Percentiles rank a stretch among this genome's conserved stretches.
phyloP scores from a whole-genome alignment of 306 rosid genomes.

The Dryas drummondii region DNA sequence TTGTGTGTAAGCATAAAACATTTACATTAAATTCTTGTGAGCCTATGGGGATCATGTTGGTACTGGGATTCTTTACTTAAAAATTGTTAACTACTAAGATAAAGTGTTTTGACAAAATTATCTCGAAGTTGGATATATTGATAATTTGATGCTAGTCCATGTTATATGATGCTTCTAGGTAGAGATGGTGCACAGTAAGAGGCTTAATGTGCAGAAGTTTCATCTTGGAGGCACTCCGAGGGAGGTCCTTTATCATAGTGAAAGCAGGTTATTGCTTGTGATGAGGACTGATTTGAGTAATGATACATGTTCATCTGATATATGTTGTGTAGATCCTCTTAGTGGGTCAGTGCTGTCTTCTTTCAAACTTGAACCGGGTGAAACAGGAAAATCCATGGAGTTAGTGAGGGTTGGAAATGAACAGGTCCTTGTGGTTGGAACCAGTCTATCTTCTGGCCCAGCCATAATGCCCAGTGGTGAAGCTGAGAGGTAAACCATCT shows the following conservation, averaged over 20 bases:
- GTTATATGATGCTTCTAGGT: slow-evolving; percentile 55
- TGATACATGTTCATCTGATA: slow-evolving; percentile 66
- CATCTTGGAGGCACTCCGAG: slow-evolving; percentile 90
- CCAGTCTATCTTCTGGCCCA: slow-evolving; percentile 79
- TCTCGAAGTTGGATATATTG: slow-evolving; percentile 21
- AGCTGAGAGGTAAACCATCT: slow-evolving; percentile 69
- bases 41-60: background rate
- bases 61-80: background rate
- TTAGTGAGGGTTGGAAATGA: slow-evolving; percentile 72
- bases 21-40: background rate
- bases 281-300: slow-evolving; percentile 78
- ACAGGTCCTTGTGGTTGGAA: slow-evolving; percentile 83
- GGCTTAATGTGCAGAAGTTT: slow-evolving; percentile 92
- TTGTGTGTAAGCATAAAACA: background rate
- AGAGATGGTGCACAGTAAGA: slow-evolving; percentile 93
- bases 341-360: slow-evolving; percentile 76
- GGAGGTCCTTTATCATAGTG: slow-evolving; percentile 84
- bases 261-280: slow-evolving; percentile 82
- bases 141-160: slow-evolving; percentile 25
- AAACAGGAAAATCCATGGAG: slow-evolving; percentile 88
- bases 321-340: slow-evolving; percentile 84
- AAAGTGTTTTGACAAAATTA: background rate
- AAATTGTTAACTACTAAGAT: too few relatives aligned
- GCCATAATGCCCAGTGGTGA: slow-evolving; percentile 82
- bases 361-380: slow-evolving; percentile 76